Evolutionary conservation across 768 basidiomycete species (phyloP).

Genomic region (Clitopilus hobsonii): DNA sequence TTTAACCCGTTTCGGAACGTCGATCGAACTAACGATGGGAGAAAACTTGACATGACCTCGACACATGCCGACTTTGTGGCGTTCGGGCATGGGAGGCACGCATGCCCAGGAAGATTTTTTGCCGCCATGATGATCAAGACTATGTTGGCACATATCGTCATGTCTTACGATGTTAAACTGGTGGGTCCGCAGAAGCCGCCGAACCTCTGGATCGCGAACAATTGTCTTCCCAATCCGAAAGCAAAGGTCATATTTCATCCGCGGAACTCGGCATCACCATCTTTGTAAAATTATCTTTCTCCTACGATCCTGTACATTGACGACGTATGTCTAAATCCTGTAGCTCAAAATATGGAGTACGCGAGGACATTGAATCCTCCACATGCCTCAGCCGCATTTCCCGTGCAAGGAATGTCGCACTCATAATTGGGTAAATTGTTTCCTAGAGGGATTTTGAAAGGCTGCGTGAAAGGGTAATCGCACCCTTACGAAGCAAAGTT

Average conservation of each 20-base stretch:
- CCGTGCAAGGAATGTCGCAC: conserved; percentile 14
- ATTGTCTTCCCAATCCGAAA: neutral
- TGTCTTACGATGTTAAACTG: conserved; percentile 2
- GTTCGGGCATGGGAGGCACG: neutral
- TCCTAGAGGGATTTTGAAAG: conserved; percentile 7
- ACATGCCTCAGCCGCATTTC: conserved; percentile 13
- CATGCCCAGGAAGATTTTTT: conserved; percentile 3
- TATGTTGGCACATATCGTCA: conserved; percentile 2
- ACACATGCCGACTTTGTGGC: neutral
- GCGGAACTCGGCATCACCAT: neutral
- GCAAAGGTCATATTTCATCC: conserved; percentile 2
- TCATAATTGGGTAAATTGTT: conserved; percentile 7
- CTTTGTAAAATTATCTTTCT: neutral
- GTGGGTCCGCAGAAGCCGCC: neutral
- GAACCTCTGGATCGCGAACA: conserved; percentile 1
- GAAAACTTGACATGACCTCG: neutral
- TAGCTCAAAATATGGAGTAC: neutral
- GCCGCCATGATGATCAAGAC: neutral
- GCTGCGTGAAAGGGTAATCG: neutral
- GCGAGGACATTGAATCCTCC: conserved; percentile 8
- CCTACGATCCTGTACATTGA: no score
- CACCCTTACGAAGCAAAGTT: neutral
- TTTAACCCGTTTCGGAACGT: conserved; percentile 13
- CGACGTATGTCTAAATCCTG: no score
- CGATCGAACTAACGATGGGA: neutral